These are phyloP conservation scores for Candida sp. DNA, from an alignment of 1,139 yeast species.

Conservation along the genomic window DNA sequence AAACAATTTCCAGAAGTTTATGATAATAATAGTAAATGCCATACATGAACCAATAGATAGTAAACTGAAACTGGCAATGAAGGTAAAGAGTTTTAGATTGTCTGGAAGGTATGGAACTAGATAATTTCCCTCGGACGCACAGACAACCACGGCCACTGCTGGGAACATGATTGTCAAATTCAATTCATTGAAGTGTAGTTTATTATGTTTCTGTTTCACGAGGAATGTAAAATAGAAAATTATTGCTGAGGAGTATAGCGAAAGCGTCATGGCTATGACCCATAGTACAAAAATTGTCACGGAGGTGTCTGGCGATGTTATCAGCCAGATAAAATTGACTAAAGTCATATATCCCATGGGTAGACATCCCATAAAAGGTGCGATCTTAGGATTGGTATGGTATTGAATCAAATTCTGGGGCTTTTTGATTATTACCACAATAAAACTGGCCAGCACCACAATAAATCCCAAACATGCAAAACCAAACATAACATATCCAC, in stretches of 20 bases:
- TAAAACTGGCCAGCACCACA: constrained; percentile 7
- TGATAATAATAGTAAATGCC: constrained; percentile 53
- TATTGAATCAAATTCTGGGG: constrained; percentile 31
- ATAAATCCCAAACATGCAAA: constrained; percentile 51
- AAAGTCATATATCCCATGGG: constrained; percentile 77
- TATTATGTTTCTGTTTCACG: constrained; percentile 20
- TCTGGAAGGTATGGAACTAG: constrained; percentile 44
- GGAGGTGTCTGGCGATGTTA: neutral
- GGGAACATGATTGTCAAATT: constrained; percentile 58
- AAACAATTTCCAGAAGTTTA: constrained; percentile 58
- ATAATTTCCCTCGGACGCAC: constrained; percentile 62
- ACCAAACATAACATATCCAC: constrained; percentile 56
- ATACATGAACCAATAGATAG: constrained; percentile 69
- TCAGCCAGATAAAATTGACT: constrained; percentile 43
- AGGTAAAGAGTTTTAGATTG: constrained; percentile 46
- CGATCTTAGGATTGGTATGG: constrained; percentile 43
- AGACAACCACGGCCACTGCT: constrained; percentile 73
- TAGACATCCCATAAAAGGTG: constrained; percentile 70
- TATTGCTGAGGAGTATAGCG: constrained; percentile 58
- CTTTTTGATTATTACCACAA: neutral
- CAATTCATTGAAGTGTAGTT: constrained; percentile 18
- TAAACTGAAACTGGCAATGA: constrained; percentile 52
- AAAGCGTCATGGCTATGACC: constrained; percentile 59
- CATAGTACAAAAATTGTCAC: constrained; percentile 50
- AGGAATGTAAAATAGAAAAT: constrained; percentile 42